Base-by-base conservation (phyloP, 345 rosid species). In the Odontarrhena argentea region DNA sequence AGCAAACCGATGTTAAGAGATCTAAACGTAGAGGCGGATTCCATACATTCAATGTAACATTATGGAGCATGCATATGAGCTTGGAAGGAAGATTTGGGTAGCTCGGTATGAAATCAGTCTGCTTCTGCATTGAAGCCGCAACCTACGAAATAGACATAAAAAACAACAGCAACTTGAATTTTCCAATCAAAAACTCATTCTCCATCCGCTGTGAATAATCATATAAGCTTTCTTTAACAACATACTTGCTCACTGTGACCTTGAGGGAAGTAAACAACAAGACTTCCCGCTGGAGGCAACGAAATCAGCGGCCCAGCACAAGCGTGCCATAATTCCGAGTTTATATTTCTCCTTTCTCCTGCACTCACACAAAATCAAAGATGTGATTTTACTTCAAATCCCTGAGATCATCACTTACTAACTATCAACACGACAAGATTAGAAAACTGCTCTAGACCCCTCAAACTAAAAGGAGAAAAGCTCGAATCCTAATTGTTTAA, bases 261-360 rank as follows among this genome's bases (percentile, higher is more conserved):
- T 77, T 91, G 97, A 15, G 97, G 89, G 79, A 91, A 88, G 83
- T 91, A 91, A 67, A 91, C 89, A 8, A 83, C 97, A 53, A 90
- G 92, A 73, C 91, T 86, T 69, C 97, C 96, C 15, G 86, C 81
- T 44, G 83, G 87, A 63, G 97, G 97, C 53, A 91, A 71, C 14
- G 96, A 88, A 38, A 91, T 92, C 52, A 91, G 79, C 42, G 97
- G 97, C 30, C 97, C 97, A 12, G 97, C 97, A 78, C 97, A 91
- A 47, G 97, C 97, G 65, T 91, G 97, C 97, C 97, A 91, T 30
- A 91, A 79, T 63, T 91, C 97, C 9, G 97, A 88, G 74, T 91
- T 88, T 74, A 91, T 74, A 58, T 81, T 82, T 74, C 85, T 85
- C 79, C 80, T 86, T 53, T 91, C 97, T 63, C 91, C 97, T 87